Conservation (phyloP, 257 asterid species). For the Nicotiana tomentosiformis region DNA sequence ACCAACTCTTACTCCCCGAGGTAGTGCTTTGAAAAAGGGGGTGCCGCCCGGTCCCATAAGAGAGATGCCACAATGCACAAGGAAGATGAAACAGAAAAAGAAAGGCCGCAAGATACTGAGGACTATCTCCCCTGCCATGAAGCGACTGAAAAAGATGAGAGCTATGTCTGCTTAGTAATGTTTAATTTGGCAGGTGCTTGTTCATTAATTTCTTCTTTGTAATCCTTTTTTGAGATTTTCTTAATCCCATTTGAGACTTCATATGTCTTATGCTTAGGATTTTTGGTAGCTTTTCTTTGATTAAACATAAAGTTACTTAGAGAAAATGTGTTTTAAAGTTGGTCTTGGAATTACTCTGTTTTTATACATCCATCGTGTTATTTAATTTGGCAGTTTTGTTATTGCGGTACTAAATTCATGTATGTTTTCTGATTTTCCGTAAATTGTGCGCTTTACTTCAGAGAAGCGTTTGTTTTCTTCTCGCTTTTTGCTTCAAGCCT, state of each 20-base stretch:
- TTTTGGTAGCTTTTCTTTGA: not conserved
- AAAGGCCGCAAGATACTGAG: conserved; percentile 28
- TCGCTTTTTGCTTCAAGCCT: too few species aligned
- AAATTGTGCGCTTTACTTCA: too few species aligned
- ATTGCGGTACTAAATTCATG: too few species aligned
- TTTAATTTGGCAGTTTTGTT: too few species aligned
- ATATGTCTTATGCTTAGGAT: not conserved
- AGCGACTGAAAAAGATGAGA: conserved; percentile 15
- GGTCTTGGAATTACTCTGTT: not conserved
- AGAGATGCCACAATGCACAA: conserved; percentile 45
- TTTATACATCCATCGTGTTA: not conserved
- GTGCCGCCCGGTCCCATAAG: conserved; percentile 82
- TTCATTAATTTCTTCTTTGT: not conserved
- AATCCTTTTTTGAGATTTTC: not conserved
- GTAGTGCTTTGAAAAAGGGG: conserved; percentile 96
- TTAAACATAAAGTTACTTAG: not conserved
- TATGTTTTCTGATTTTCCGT: too few species aligned
- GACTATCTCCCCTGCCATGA: conserved; percentile 26
- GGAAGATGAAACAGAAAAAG: conserved; percentile 53
- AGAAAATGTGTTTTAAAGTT: not conserved
- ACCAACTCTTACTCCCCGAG: conserved; percentile 88
- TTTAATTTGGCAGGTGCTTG: conserved; percentile 3
- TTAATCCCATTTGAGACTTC: not conserved
- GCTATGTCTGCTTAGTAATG: conserved; percentile 7
- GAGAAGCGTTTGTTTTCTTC: too few species aligned